Percentiles rank a stretch among this genome's conserved stretches.
phyloP scores from a whole-genome alignment of 140 eudicot species.

The Senecio squalidus region DNA sequence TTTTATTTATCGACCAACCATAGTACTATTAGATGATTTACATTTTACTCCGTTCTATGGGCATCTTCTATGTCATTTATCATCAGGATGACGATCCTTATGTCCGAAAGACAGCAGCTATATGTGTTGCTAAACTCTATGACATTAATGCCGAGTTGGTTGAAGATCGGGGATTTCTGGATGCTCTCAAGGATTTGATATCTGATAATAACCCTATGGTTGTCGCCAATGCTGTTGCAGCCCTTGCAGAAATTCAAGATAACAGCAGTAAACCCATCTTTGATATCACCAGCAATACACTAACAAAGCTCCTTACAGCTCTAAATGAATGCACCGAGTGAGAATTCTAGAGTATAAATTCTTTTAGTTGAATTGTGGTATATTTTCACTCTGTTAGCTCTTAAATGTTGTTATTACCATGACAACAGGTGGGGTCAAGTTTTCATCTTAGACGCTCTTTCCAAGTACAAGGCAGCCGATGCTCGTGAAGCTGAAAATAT shows the following conservation, averaged over 20 bases:
- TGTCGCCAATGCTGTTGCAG: conserved; percentile 99
- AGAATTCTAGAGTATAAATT: conserved; percentile 23
- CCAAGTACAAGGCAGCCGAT: conserved; percentile 96
- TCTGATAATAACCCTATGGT: conserved; percentile 99
- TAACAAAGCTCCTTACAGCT: conserved; percentile 95
- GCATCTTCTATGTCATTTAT: conserved; percentile 1
- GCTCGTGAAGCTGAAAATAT: conserved; percentile 98
- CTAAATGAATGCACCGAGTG: conserved; percentile 98
- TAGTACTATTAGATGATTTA: conserved; percentile 3
- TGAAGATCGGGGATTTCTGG: conserved; percentile 97
- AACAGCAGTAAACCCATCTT: conserved; percentile 73
- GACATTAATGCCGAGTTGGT: conserved; percentile 98
- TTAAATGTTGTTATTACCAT: conserved; percentile 1
- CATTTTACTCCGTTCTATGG: conserved; percentile 5
- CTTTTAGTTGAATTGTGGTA: not conserved
- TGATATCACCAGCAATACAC: conserved; percentile 82
- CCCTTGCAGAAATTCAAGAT: conserved; percentile 98
- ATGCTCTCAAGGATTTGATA: conserved; percentile 89
- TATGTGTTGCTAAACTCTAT: conserved; percentile 98
- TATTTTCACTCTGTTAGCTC: conserved; percentile 7
- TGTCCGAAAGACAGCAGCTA: conserved; percentile 99
- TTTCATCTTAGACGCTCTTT: conserved; percentile 95
- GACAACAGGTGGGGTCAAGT: conserved; percentile 98
- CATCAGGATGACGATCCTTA: conserved; percentile 98
- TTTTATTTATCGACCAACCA: not conserved